Evolutionary conservation across 257 asterid genomes (phyloP), one percentile per base, ranked within the genome.

Genomic region (Fraxinus quadrangulata): DNA sequence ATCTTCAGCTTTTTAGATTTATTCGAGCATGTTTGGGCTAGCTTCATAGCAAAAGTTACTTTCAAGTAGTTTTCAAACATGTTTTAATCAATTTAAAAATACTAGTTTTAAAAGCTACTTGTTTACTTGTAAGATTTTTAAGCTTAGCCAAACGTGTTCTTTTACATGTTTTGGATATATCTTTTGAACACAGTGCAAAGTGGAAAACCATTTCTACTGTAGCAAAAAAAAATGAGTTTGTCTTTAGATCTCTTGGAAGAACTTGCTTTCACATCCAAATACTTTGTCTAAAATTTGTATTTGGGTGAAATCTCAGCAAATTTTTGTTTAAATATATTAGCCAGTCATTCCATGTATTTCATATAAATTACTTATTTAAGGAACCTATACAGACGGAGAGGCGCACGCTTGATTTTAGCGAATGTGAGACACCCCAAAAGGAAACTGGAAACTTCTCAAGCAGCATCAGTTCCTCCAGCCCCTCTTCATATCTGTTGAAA

Each of bases 351-450:
- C 21, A 7, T 36, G 74, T 51, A 51, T 37, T 70, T 24, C 51
- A 17, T 28, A 13, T 11, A 17, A 39, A 67, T 71, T 49, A 75
- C 54, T 17, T 71, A 51, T 33, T n/a, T 23, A 67, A 17, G 54
- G 23, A 80, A 66, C 28, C 10, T 31, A 76, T 67, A 83, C 94
- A 90, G 97, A 75, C 82, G 28, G 97, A 94, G 90, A 84, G 94
- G 72, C 94, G 97, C 8, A 79, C 85, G 3, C 98, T 94, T 31
- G 98, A 94, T 81, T 94, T 94, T 78, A 90, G 94, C 24, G 96
- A 92, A 84, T 92, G 97, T 75, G 97, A 85, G 77, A 89, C 96
- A 47, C 96, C 98, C 34, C 86, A 74, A 19, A 86, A 91, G 86
- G 89, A 90, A 75, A 77, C 74, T 77, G 85, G 84, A 68, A 90